phyloP scores from a whole-genome alignment of 1,139 yeast species.

The Pichia sp. region DNA sequence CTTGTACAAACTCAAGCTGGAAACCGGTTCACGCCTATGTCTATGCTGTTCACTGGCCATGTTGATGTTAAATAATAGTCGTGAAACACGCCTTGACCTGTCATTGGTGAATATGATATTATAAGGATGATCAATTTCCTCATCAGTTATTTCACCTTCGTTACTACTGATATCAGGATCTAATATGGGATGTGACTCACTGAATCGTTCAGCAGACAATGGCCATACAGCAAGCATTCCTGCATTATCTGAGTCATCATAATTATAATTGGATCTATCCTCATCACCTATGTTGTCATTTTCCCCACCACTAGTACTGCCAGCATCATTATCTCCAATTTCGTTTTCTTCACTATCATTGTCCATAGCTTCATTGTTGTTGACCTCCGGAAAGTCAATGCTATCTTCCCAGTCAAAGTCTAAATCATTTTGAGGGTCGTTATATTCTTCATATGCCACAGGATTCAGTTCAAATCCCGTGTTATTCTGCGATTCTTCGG shows the following conservation, averaged over 20 bases:
- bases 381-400: not conserved
- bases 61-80: conserved; percentile 27
- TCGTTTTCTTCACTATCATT: conserved; percentile 12
- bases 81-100: conserved; percentile 28
- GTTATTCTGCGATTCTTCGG: not conserved
- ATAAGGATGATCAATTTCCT: conserved; percentile 24
- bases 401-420: conserved; percentile 15
- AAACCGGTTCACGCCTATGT: conserved; percentile 24
- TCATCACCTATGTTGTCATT: conserved; percentile 17
- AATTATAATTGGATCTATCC: conserved; percentile 10
- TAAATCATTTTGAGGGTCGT: not conserved
- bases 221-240: conserved; percentile 10
- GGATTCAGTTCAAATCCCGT: not conserved
- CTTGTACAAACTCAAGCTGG: conserved; percentile 26
- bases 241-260: not conserved
- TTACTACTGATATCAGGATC: conserved; percentile 13
- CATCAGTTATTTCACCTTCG: conserved; percentile 24
- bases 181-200: conserved; percentile 9
- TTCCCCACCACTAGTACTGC: conserved; percentile 15
- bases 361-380: conserved; percentile 4
- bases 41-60: conserved; percentile 26
- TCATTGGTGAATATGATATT: conserved; percentile 27
- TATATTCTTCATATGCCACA: not conserved
- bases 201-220: conserved; percentile 12
- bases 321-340: conserved; percentile 12